Conservation (phyloP, 2,329 filamentous ascomycete species). For the Fusarium brevicatenulatum region DNA sequence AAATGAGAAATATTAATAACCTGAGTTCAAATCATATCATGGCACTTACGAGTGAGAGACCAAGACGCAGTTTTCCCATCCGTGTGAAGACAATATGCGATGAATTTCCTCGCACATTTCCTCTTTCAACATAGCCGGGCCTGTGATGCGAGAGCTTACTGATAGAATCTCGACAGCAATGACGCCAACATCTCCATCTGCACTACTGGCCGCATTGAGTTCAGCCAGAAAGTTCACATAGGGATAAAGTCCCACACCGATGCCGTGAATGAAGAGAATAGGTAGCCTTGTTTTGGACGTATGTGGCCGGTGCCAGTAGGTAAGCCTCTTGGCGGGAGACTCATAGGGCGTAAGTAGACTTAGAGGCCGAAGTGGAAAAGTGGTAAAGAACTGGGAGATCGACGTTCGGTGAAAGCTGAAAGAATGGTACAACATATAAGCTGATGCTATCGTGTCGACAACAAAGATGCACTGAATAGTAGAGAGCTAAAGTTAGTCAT, state of each 20-base stretch:
- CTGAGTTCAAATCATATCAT: fast-evolving
- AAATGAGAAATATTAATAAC: neutral
- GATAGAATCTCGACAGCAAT: conserved; percentile 68
- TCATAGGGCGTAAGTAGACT: conserved; percentile 55
- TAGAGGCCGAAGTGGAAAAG: conserved; percentile 66
- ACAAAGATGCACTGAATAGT: conserved; percentile 54
- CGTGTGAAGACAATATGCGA: conserved; percentile 61
- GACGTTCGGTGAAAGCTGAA: conserved; percentile 60
- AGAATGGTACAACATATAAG: conserved; percentile 52
- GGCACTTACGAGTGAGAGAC: conserved; percentile 56
- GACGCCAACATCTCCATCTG: conserved; percentile 64
- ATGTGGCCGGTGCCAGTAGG: conserved; percentile 71
- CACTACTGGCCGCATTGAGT: conserved; percentile 53
- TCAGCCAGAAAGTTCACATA: conserved; percentile 65
- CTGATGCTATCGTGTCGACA: conserved; percentile 54
- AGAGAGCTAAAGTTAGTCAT: conserved; percentile 1
- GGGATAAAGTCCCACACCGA: conserved; percentile 63
- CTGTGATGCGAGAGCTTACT: conserved; percentile 66
- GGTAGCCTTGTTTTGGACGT: conserved; percentile 66
- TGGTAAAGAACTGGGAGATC: conserved; percentile 48
- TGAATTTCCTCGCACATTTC: conserved; percentile 63
- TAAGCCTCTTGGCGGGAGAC: conserved; percentile 59
- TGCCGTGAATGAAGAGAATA: conserved; percentile 71
- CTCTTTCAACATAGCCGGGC: conserved; percentile 56
- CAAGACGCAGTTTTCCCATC: conserved; percentile 62